These are phyloP conservation scores for Neocucurbitaria cava DNA, from an alignment of 2,329 filamentous ascomycete genomes.

Conservation along the genomic window DNA sequence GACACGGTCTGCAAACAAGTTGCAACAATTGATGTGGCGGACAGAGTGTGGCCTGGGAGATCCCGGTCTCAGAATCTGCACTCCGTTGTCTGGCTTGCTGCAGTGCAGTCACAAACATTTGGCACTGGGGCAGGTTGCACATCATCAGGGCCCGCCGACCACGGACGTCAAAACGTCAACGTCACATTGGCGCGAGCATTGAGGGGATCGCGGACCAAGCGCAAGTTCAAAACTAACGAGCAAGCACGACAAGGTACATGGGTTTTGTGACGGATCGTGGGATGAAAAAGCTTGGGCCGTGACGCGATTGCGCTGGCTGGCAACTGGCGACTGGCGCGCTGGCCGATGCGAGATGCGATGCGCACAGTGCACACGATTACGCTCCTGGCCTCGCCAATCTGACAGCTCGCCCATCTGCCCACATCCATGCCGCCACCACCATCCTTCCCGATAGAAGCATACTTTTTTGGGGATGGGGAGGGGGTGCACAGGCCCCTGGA, in stretches of 20 bases:
- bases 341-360: neutral
- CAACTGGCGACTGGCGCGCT: too few species aligned
- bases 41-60: neutral
- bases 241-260: conserved; percentile 21
- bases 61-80: conserved; percentile 19
- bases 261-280: conserved; percentile 23
- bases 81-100: conserved; percentile 13
- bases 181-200: neutral
- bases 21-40: conserved; percentile 3
- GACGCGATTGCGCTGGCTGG: conserved; percentile 10
- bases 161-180: conserved; percentile 6
- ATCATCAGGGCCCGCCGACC: conserved; percentile 10
- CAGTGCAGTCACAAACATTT: conserved; percentile 6
- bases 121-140: conserved; percentile 3
- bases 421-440: neutral
- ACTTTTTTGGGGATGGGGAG: too few species aligned
- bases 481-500: neutral
- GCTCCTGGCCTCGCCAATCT: conserved; percentile 6
- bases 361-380: conserved; percentile 1
- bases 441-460: neutral
- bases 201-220: neutral
- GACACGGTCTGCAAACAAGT: conserved; percentile 2
- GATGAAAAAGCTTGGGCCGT: neutral
- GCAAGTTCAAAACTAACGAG: neutral
- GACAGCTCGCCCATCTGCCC: too few species aligned